A percentile compares a stretch with the other conserved stretches of the same genome.
These are phyloP conservation scores for Candida boleticola DNA, from an alignment of 805 yeast genomes.

Conservation along the genomic window DNA sequence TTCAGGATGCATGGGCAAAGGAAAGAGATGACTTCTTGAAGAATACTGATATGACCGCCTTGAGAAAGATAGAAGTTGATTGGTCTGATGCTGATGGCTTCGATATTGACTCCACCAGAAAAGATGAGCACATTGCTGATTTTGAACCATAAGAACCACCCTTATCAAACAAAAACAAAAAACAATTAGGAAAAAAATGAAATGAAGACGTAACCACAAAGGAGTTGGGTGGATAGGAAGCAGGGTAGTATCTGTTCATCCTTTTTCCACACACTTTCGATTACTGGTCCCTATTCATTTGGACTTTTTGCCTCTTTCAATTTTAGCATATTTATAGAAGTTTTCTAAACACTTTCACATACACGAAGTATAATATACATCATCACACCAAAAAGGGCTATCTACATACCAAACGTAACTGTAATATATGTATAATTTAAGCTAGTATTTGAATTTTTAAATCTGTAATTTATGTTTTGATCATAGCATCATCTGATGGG, in stretches of 20 bases:
- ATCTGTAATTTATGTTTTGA: too few relatives aligned
- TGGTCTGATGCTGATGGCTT: slow-evolving; percentile 64
- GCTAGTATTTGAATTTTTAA: too few relatives aligned
- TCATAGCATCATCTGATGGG: too few relatives aligned
- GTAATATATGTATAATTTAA: too few relatives aligned
- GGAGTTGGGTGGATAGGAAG: neutral
- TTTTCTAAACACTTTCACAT: too few relatives aligned
- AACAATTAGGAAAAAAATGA: neutral
- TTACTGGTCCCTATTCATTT: too few relatives aligned
- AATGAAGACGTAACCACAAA: neutral
- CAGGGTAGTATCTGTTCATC: too few relatives aligned
- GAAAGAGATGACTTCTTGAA: slow-evolving; percentile 72
- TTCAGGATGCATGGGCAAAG: slow-evolving; percentile 64
- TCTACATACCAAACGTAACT: too few relatives aligned
- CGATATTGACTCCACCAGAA: slow-evolving; percentile 25
- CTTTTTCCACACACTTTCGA: too few relatives aligned
- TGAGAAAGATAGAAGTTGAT: slow-evolving; percentile 55
- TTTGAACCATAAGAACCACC: slow-evolving; percentile 34
- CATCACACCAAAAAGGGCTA: too few relatives aligned
- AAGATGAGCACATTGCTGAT: slow-evolving; percentile 39
- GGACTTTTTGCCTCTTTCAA: neutral
- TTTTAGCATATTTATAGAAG: neutral
- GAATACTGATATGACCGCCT: slow-evolving; percentile 63
- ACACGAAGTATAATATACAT: too few relatives aligned
- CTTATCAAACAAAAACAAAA: neutral